phyloP scores from a whole-genome alignment of 306 rosid genomes.

The Phaseolus lunatus region DNA sequence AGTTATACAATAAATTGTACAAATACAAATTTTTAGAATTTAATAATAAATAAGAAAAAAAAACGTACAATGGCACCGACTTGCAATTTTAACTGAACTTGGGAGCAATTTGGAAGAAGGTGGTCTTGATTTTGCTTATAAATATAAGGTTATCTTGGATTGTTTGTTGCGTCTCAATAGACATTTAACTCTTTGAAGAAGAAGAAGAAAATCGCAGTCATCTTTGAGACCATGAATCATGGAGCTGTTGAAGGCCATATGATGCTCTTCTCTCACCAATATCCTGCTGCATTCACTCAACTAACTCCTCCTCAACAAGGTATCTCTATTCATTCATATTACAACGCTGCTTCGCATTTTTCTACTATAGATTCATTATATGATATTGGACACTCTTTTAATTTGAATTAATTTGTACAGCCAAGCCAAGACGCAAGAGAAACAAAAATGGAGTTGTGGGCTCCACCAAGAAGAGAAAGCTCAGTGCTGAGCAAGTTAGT shows the following conservation, averaged over 20 bases:
- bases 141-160: slow-evolving; percentile 39
- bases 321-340: slow-evolving; percentile 30
- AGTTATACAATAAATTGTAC: background rate
- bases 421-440: slow-evolving; percentile 60
- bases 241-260: slow-evolving; percentile 46
- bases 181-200: slow-evolving; percentile 41
- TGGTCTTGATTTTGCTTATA: slow-evolving; percentile 51
- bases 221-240: slow-evolving; percentile 42
- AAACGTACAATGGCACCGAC: slow-evolving; percentile 9
- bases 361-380: background rate
- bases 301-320: slow-evolving; percentile 65
- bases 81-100: background rate
- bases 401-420: background rate
- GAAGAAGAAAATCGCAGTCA: slow-evolving; percentile 31
- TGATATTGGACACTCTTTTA: background rate
- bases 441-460: slow-evolving; percentile 45
- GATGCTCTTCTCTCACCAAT: slow-evolving; percentile 53
- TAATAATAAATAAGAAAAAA: background rate
- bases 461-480: slow-evolving; percentile 65
- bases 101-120: slow-evolving; percentile 33
- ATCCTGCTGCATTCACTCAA: slow-evolving; percentile 52
- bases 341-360: background rate
- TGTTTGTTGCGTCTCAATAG: slow-evolving; percentile 27
- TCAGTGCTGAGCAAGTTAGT: slow-evolving; percentile 61
- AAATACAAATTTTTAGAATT: background rate